These are phyloP conservation scores for Pichia sp. DNA, from an alignment of 1,139 yeast genomes.

Conservation along the genomic window DNA sequence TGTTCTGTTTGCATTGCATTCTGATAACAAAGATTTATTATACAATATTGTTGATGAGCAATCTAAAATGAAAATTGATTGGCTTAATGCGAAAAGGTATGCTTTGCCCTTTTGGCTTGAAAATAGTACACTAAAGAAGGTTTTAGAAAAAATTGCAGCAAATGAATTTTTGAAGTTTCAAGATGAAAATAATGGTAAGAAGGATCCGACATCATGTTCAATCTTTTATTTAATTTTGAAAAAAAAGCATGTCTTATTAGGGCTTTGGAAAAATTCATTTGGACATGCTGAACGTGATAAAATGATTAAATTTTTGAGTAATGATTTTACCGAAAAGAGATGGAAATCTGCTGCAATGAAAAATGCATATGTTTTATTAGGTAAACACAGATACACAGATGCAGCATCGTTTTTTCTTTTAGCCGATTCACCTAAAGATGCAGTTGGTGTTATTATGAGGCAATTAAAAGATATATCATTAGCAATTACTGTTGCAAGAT, in stretches of 20 bases:
- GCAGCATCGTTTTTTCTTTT: slow-evolving; percentile 87
- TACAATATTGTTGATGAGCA: slow-evolving; percentile 49
- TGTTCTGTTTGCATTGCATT: slow-evolving; percentile 80
- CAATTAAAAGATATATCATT: slow-evolving; percentile 63
- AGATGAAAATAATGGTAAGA: slow-evolving; percentile 31
- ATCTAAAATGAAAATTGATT: slow-evolving; percentile 38
- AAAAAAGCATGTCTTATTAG: slow-evolving; percentile 69
- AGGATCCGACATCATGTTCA: slow-evolving; percentile 73
- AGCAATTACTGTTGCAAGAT: slow-evolving; percentile 76
- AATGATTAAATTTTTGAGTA: slow-evolving; percentile 65
- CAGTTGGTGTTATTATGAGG: slow-evolving; percentile 63
- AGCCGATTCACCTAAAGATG: slow-evolving; percentile 72
- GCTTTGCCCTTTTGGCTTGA: slow-evolving; percentile 74
- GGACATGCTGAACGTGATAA: slow-evolving; percentile 79
- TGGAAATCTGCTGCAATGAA: slow-evolving; percentile 89
- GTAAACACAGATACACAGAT: slow-evolving; percentile 80
- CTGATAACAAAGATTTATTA: slow-evolving; percentile 67
- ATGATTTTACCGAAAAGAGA: slow-evolving; percentile 66
- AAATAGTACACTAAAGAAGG: slow-evolving; percentile 40
- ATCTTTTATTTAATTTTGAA: slow-evolving; percentile 70
- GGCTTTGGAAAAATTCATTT: slow-evolving; percentile 75
- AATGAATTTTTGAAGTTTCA: slow-evolving; percentile 44
- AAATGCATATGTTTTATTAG: slow-evolving; percentile 84
- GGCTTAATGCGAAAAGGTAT: slow-evolving; percentile 55
- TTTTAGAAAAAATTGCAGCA: slow-evolving; percentile 64